Evolutionary conservation across 768 basidiomycete genomes (phyloP).

Genomic region (Lanmaoa pseudosensibilis): DNA sequence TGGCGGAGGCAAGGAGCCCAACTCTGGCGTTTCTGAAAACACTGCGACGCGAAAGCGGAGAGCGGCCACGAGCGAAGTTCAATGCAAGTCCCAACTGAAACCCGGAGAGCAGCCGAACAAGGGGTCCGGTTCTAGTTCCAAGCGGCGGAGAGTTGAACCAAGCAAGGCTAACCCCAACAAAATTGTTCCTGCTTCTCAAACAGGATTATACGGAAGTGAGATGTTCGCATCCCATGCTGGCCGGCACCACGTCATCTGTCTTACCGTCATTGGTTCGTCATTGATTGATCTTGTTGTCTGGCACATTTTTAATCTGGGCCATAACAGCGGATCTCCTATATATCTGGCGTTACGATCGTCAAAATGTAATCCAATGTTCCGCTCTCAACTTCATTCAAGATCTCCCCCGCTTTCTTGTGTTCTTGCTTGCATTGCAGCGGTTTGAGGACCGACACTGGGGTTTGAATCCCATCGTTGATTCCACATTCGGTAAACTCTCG

Average conservation of each 20-base stretch:
- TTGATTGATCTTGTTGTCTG: too few relatives aligned
- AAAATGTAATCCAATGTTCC: not conserved
- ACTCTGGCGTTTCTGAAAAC: too few relatives aligned
- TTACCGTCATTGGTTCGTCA: not conserved
- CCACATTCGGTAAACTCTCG: too few relatives aligned
- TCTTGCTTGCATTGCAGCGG: conserved; percentile 4
- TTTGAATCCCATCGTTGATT: too few relatives aligned
- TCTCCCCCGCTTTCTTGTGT: not conserved
- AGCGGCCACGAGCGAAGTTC: too few relatives aligned
- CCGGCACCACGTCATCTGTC: not conserved
- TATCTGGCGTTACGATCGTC: conserved; percentile 4
- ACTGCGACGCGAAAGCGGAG: too few relatives aligned
- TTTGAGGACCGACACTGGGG: not conserved
- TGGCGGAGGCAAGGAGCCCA: too few relatives aligned
- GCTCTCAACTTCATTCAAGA: too few relatives aligned
- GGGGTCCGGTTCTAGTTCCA: not conserved
- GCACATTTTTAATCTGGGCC: too few relatives aligned
- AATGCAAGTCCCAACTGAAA: too few relatives aligned
- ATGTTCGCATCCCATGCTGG: not conserved
- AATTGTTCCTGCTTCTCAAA: not conserved
- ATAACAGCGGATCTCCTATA: not conserved
- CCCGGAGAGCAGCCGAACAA: too few relatives aligned
- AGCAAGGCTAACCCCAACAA: not conserved
- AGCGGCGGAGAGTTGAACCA: not conserved
- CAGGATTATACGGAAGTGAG: not conserved